Percentiles rank a stretch among this genome's conserved stretches.
phyloP scores from a whole-genome alignment of 2,329 filamentous ascomycete species.

The Ophiostoma piceae region DNA sequence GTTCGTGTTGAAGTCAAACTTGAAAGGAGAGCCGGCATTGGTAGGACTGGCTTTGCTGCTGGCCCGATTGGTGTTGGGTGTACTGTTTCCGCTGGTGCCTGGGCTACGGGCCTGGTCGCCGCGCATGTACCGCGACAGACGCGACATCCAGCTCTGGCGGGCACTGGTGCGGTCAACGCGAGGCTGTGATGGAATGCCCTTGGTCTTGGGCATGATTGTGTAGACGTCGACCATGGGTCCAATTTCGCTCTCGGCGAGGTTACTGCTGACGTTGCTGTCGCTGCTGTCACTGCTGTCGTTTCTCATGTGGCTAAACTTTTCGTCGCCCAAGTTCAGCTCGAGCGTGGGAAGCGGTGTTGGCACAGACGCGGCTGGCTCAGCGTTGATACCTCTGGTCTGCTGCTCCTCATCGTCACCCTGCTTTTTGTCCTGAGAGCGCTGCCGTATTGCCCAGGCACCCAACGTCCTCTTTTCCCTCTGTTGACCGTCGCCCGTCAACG shows the following conservation, averaged over 20 bases:
- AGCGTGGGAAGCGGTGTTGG: background rate
- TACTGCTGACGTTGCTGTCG: background rate
- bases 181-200: conserved; percentile 16
- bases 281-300: background rate
- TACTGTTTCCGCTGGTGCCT: background rate
- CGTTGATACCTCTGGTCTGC: background rate
- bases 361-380: background rate
- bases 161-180: conserved; percentile 1
- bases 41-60: conserved; percentile 11
- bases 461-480: background rate
- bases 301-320: background rate
- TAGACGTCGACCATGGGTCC: background rate
- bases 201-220: background rate
- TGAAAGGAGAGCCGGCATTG: background rate
- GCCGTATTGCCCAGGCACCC: background rate
- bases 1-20: background rate
- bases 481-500: conserved; percentile 1
- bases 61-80: background rate
- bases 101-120: conserved; percentile 10
- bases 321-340: background rate
- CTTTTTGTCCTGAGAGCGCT: background rate
- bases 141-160: conserved; percentile 28
- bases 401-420: background rate
- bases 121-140: conserved; percentile 25
- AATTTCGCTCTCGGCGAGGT: background rate